These are phyloP conservation scores for Fraxinus cuspidata DNA, from an alignment of 257 asterid genomes.

Conservation along the genomic window DNA sequence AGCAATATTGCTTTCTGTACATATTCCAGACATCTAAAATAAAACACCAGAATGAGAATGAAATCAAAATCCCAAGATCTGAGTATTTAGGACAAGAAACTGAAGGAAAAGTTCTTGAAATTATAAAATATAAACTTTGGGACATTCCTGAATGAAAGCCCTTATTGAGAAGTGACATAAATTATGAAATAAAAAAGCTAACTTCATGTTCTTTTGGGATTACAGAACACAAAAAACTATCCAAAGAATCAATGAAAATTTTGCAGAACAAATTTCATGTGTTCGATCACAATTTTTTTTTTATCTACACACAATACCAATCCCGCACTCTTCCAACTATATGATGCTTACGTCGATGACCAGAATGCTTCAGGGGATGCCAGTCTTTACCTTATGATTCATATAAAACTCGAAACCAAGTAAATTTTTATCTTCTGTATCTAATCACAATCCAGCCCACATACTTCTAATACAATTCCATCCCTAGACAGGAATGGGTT, in stretches of 20 bases:
- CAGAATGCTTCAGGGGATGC: constrained; percentile 22
- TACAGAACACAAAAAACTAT: constrained; percentile 51
- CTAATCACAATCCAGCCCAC: constrained; percentile 92
- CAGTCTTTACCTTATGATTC: constrained; percentile 30
- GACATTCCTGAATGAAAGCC: constrained; percentile 39
- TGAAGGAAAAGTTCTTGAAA: background rate
- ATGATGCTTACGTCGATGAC: constrained; percentile 28
- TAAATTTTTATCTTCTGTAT: constrained; percentile 25
- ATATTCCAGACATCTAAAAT: background rate
- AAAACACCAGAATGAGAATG: background rate
- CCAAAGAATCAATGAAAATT: constrained; percentile 67
- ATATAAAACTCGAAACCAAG: constrained; percentile 34
- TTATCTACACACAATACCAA: constrained; percentile 62
- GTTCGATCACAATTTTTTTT: constrained; percentile 36
- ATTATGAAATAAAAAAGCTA: constrained; percentile 24
- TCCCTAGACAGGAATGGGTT: constrained; percentile 70
- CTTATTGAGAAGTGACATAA: constrained; percentile 49
- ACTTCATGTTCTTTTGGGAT: constrained; percentile 36
- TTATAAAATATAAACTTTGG: constrained; percentile 4
- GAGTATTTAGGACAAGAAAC: background rate
- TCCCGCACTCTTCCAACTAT: constrained; percentile 35
- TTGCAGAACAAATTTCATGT: constrained; percentile 50
- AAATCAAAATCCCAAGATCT: background rate
- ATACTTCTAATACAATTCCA: constrained; percentile 76
- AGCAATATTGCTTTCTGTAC: background rate